phyloP scores from a whole-genome alignment of 2,329 filamentous ascomycete species.

The Ophiostoma sp. region DNA sequence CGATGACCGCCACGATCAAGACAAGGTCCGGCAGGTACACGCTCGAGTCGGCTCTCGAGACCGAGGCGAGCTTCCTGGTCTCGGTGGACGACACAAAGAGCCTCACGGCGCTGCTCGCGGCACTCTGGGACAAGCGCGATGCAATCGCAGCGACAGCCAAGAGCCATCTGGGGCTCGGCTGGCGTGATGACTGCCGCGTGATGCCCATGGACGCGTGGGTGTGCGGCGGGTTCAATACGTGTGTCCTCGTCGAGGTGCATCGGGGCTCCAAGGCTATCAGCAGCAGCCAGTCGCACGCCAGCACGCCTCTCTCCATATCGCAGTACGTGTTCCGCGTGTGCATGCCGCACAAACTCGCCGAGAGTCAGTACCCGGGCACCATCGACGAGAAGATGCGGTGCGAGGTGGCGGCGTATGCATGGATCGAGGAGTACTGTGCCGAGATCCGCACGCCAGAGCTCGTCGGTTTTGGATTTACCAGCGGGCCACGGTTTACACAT shows the following conservation, averaged over 20 bases:
- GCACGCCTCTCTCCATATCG: neutral
- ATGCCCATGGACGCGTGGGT: constrained; percentile 2
- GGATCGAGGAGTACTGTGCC: constrained; percentile 36
- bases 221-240: constrained; percentile 4
- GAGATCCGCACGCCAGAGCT: constrained; percentile 35
- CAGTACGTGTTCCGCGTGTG: constrained; percentile 4
- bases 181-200: constrained; percentile 10
- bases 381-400: constrained; percentile 37
- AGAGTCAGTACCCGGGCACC: constrained; percentile 34
- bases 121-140: constrained; percentile 11
- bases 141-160: neutral
- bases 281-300: neutral
- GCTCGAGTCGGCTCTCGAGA: constrained; percentile 3
- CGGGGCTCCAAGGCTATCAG: neutral
- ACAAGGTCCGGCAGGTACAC: constrained; percentile 12
- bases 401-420: constrained; percentile 38
- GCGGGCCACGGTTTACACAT: constrained; percentile 18
- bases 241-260: constrained; percentile 10
- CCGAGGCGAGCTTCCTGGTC: constrained; percentile 5
- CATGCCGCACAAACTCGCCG: constrained; percentile 34
- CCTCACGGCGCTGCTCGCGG: constrained; percentile 6
- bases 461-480: constrained; percentile 25
- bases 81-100: neutral
- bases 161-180: constrained; percentile 11
- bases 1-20: constrained; percentile 8